phyloP scores from a whole-genome alignment of 805 yeast species.

The Kodamaea laetipori region DNA sequence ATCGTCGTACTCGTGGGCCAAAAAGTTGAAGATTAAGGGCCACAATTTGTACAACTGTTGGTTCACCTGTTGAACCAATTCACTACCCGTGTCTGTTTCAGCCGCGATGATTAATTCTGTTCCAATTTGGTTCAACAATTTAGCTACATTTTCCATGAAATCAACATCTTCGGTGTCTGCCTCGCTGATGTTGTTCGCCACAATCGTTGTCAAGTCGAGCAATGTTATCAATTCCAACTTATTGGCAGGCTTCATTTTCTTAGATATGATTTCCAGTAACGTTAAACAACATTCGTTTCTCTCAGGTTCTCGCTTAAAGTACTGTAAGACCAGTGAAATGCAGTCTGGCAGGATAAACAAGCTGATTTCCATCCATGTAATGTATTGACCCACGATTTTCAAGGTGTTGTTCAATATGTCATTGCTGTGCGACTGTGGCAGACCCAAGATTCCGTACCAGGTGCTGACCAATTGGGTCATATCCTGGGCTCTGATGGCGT shows the following conservation, averaged over 20 bases:
- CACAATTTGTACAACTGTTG: conserved; percentile 25
- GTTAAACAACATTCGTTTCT: conserved; percentile 62
- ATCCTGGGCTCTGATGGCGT: conserved; percentile 75
- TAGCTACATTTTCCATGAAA: conserved; percentile 75
- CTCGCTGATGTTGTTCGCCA: conserved; percentile 26
- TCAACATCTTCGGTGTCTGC: conserved; percentile 9
- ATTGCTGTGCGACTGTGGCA: conserved; percentile 29
- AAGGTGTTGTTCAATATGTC: conserved; percentile 61
- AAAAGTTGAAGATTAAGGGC: conserved; percentile 71
- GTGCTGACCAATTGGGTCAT: conserved; percentile 62
- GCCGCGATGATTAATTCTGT: conserved; percentile 70
- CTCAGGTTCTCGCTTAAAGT: conserved; percentile 50
- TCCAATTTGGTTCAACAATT: conserved; percentile 71
- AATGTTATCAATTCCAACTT: conserved; percentile 70
- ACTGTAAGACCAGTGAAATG: conserved; percentile 53
- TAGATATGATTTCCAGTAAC: conserved; percentile 64
- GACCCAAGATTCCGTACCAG: conserved; percentile 64
- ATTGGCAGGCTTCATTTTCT: conserved; percentile 75
- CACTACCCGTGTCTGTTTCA: conserved; percentile 45
- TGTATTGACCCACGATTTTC: conserved; percentile 76
- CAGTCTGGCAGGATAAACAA: conserved; percentile 53
- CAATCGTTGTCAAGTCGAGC: conserved; percentile 62
- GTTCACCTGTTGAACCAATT: conserved; percentile 36
- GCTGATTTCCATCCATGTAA: conserved; percentile 89
- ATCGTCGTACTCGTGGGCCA: conserved; percentile 86